Evolutionary conservation across 1,284 basidiomycete genomes (phyloP).

Genomic region (Butyriboletus pseudospeciosus): DNA sequence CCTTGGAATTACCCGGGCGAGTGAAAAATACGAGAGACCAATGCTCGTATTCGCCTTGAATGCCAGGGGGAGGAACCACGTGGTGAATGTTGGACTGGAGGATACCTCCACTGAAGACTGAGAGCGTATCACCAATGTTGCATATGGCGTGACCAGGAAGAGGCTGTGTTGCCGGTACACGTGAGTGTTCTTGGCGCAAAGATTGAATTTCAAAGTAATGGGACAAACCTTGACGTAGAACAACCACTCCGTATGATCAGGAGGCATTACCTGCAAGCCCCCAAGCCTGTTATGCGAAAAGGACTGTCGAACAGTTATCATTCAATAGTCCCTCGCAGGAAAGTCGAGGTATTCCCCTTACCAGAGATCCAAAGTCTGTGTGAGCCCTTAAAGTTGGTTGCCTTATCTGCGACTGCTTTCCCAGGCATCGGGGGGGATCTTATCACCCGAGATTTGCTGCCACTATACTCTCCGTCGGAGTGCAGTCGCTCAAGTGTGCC

Average conservation of each 20-base stretch:
- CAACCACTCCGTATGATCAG: conserved; percentile 64
- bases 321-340: background rate
- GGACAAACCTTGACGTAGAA: conserved; percentile 56
- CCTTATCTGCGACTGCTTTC: conserved; percentile 24
- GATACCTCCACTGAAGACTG: conserved; percentile 56
- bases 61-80: conserved; percentile 45
- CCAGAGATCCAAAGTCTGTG: conserved; percentile 54
- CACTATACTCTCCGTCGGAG: conserved; percentile 43
- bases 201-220: background rate
- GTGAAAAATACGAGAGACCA: conserved; percentile 63
- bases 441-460: conserved; percentile 59
- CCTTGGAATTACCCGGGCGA: conserved; percentile 50
- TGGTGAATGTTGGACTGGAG: conserved; percentile 56
- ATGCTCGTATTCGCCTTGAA: conserved; percentile 44
- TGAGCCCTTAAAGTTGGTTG: conserved; percentile 48
- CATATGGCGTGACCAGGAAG: conserved; percentile 57
- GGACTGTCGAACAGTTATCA: conserved; percentile 37
- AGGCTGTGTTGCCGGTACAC: conserved; percentile 36
- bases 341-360: conserved; percentile 17
- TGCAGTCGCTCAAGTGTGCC: conserved; percentile 51
- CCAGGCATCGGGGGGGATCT: conserved; percentile 42
- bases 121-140: conserved; percentile 58
- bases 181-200: background rate
- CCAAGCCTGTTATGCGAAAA: conserved; percentile 68
- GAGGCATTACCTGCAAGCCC: conserved; percentile 66